Evolutionary conservation across 768 basidiomycete genomes (phyloP), one percentile per base, ranked within the genome.

Genomic region (Fomitopsis pulvina): DNA sequence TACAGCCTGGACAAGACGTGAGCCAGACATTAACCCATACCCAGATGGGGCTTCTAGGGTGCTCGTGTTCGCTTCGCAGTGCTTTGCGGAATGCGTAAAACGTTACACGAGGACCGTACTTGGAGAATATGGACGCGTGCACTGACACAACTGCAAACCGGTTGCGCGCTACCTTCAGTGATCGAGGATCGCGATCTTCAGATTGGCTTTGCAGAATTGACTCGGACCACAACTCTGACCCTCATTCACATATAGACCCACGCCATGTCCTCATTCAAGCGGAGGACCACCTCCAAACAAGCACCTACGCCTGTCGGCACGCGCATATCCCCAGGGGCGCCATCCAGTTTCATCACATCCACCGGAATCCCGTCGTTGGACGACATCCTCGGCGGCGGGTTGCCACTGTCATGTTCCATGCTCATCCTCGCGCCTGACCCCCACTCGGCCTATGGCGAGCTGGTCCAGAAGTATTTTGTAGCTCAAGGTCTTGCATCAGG

Each of bases 321-420:
- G 38, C 79, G 78, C 29, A 47, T 71, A 28, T 86, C 78, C 14
- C 74, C 83, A 5, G 73, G 75, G 26, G 80, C 83, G 3, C 63
- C 73, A 30, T 69, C 75, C 18, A 83, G 79, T 0, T 59, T 73
- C 48, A 69, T 85, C 52, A 81, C 78, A 6, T 94, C 94, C 1
- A 90, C 90, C 4, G 96, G 96, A 2, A 81, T 98, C 8, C 83
- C 92, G 24, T 92, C 93, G 11, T 74, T 99, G 20, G 96, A 99
- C 66, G 96, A 98, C 63, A 80, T 98, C 53, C 80, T 98, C 32
- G 93, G 93, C 48, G 93, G 92, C 25, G 92, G 93, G 16, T 66
- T 96, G 29, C 92, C 95, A 11, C 75, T 94, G 48, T 85, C 87
- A 2, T 86, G 85, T 53, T 78, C 78, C 12, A 67, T 90, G 45